phyloP scores from a whole-genome alignment of 495 filamentous ascomycete genomes.

The Hypoxylon crocopeplum region DNA sequence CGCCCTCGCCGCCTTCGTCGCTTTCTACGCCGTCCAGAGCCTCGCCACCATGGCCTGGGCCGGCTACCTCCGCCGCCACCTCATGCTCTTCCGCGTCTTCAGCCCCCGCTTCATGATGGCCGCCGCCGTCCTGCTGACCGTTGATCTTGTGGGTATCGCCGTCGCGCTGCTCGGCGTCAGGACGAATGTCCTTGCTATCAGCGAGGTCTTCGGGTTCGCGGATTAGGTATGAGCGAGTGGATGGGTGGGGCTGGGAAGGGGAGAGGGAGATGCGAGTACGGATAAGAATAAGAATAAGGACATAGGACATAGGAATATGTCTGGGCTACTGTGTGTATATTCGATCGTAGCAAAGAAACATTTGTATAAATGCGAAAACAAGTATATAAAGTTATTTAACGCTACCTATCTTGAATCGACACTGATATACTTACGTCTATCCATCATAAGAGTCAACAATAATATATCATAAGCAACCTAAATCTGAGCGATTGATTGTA shows the following conservation, averaged over 20 bases:
- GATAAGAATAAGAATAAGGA: too few species aligned
- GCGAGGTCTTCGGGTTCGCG: conserved; percentile 87
- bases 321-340: too few species aligned
- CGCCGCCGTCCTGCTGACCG: conserved; percentile 70
- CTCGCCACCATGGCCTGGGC: conserved; percentile 89
- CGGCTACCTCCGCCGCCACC: conserved; percentile 81
- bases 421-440: too few species aligned
- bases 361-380: too few species aligned
- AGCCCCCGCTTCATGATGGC: conserved; percentile 88
- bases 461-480: too few species aligned
- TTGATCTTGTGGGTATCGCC: conserved; percentile 75
- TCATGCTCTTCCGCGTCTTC: conserved; percentile 98
- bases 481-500: too few species aligned
- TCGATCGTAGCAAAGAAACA: too few species aligned
- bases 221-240: conserved; percentile 37
- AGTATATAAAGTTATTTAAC: too few species aligned
- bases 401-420: too few species aligned
- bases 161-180: conserved; percentile 74
- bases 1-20: conserved; percentile 73
- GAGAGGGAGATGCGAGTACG: background rate
- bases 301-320: too few species aligned
- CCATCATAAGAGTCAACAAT: too few species aligned
- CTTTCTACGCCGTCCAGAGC: conserved; percentile 81
- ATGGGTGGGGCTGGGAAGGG: background rate
- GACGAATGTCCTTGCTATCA: conserved; percentile 75